Evolutionary conservation across 371 early-diverging fungal genomes (phyloP).

Genomic region (Mucor piriformis): DNA sequence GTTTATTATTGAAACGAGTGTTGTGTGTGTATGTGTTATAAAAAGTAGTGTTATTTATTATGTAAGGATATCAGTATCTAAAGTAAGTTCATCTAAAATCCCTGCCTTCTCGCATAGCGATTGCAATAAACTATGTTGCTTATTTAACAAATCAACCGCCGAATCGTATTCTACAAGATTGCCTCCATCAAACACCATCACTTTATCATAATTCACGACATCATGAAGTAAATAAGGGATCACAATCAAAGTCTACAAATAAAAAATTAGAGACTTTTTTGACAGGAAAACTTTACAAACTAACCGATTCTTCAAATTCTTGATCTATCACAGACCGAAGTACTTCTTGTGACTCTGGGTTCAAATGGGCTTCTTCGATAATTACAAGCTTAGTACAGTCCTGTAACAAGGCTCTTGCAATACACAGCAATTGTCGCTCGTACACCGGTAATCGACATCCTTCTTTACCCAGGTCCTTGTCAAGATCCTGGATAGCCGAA

Average conservation of each 20-base stretch:
- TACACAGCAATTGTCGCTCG: constrained; percentile 80
- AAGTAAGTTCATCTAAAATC: constrained; percentile 23
- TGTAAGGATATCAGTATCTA: constrained; percentile 23
- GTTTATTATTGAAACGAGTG: not conserved
- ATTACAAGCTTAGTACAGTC: constrained; percentile 71
- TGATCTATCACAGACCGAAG: constrained; percentile 82
- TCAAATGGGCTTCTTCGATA: constrained; percentile 79
- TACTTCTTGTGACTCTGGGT: constrained; percentile 67
- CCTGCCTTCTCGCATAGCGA: constrained; percentile 41
- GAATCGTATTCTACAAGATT: constrained; percentile 79
- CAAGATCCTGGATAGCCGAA: constrained; percentile 48
- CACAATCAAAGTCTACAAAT: constrained; percentile 70
- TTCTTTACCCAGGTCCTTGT: constrained; percentile 56
- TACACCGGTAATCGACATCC: constrained; percentile 79
- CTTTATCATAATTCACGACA: constrained; percentile 63
- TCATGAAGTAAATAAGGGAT: constrained; percentile 83
- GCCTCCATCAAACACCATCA: constrained; percentile 68
- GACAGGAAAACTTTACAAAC: not conserved
- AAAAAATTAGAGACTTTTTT: not conserved
- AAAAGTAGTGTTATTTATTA: constrained; percentile 3
- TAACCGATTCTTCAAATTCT: constrained; percentile 73
- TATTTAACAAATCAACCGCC: constrained; percentile 48
- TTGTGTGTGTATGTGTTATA: not conserved
- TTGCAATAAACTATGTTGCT: constrained; percentile 33
- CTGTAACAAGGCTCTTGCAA: constrained; percentile 79